A percentile compares a stretch with the other conserved stretches of the same genome.
Evolutionary conservation across 2,329 filamentous ascomycete genomes (phyloP).

Genomic region (Acrocalymma vagum): DNA sequence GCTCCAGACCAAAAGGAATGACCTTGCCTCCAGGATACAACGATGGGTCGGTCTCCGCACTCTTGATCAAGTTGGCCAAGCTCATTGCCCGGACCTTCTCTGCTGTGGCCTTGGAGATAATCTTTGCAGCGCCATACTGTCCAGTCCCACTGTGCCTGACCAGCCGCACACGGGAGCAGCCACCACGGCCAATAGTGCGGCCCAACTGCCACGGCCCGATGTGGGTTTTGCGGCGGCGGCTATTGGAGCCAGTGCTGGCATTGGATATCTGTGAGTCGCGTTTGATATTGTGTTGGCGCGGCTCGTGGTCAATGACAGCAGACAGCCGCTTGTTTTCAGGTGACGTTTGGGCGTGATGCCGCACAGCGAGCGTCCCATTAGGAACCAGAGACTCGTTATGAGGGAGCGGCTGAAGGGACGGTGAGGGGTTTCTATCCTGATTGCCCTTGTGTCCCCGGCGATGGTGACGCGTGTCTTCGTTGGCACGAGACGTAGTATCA

Average conservation of each 20-base stretch:
- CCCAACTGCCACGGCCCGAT: conserved; percentile 96
- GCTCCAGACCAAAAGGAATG: conserved; percentile 88
- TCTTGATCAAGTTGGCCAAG: conserved; percentile 81
- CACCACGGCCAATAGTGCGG: conserved; percentile 86
- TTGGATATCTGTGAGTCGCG: conserved; percentile 63
- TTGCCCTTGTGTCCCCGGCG: conserved; percentile 28
- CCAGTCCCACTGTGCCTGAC: conserved; percentile 82
- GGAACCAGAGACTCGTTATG: conserved; percentile 56
- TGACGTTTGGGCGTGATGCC: conserved; percentile 36
- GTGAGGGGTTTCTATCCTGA: conserved; percentile 18
- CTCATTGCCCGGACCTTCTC: conserved; percentile 86
- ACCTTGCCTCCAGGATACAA: conserved; percentile 66
- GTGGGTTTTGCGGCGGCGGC: conserved; percentile 70
- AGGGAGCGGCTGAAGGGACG: conserved; percentile 37
- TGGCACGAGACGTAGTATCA: conserved; percentile 43
- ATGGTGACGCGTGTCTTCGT: conserved; percentile 31
- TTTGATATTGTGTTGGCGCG: conserved; percentile 57
- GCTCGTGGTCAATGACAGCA: conserved; percentile 57
- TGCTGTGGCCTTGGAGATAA: conserved; percentile 82
- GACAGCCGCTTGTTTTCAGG: conserved; percentile 63
- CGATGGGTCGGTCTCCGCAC: conserved; percentile 67
- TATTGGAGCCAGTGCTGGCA: conserved; percentile 61
- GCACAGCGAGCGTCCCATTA: conserved; percentile 53
- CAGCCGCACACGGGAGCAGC: conserved; percentile 85
- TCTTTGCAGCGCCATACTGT: conserved; percentile 91